These are phyloP conservation scores for Naematelia aurantialba DNA, from an alignment of 768 basidiomycete species.

Conservation along the genomic window DNA sequence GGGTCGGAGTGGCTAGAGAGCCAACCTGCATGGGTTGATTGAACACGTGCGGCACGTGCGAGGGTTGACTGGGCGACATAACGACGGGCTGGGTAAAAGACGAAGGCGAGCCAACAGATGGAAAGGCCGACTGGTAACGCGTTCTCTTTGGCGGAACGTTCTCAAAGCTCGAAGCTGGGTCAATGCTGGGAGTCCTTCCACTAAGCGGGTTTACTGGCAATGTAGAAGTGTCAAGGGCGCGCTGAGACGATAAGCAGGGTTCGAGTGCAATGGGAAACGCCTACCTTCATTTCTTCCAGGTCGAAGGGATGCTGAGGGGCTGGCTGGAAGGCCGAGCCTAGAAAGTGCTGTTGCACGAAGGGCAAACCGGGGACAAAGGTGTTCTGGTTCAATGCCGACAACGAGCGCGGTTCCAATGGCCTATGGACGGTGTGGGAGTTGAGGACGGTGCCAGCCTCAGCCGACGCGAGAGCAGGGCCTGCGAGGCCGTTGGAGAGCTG, in stretches of 20 bases:
- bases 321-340: constrained; percentile 13
- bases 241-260: constrained; percentile 16
- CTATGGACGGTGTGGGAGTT: not conserved
- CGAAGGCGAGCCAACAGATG: not conserved
- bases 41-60: not conserved
- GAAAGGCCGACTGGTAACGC: constrained; percentile 11
- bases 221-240: constrained; percentile 33
- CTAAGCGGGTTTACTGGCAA: constrained; percentile 36
- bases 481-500: no score
- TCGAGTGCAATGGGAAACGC: not conserved
- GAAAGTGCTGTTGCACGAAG: not conserved
- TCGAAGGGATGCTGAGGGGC: constrained; percentile 8
- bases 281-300: constrained; percentile 44
- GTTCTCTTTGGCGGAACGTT: constrained; percentile 30
- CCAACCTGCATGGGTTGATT: not conserved
- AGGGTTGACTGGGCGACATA: not conserved
- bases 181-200: constrained; percentile 32
- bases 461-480: no score
- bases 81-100: not conserved
- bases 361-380: not conserved
- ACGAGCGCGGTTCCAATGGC: not conserved
- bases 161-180: constrained; percentile 13
- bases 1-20: not conserved
- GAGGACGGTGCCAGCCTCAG: no score
- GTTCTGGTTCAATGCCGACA: not conserved